Conservation (phyloP, 495 filamentous ascomycete genomes). For the Xylaria palmicola region DNA sequence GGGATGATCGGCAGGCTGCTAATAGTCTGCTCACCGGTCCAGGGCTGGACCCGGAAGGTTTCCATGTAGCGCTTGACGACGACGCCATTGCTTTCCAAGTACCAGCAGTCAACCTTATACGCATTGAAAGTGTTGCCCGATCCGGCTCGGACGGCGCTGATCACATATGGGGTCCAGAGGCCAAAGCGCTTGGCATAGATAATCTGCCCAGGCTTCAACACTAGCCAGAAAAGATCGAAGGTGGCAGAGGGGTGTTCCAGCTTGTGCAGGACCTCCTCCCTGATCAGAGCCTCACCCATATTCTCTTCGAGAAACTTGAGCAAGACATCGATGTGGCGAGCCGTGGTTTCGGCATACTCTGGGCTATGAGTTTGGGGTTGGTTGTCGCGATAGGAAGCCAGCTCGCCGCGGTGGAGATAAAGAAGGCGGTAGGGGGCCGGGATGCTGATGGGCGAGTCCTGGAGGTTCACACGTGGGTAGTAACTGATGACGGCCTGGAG, state of each 20-base stretch:
- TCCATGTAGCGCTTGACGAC: constrained; percentile 26
- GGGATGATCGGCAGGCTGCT: constrained; percentile 27
- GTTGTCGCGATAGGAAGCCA: constrained; percentile 28
- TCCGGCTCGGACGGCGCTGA: constrained; percentile 19
- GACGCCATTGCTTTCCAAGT: constrained; percentile 19
- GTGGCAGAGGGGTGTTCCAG: constrained; percentile 26
- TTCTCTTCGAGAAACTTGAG: constrained; percentile 26
- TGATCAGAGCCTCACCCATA: constrained; percentile 21
- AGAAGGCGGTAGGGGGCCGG: constrained; percentile 31
- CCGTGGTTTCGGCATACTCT: constrained; percentile 26
- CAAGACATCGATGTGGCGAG: constrained; percentile 32
- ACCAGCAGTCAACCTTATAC: constrained; percentile 29
- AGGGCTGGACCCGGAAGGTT: constrained; percentile 20
- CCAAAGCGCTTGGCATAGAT: constrained; percentile 28
- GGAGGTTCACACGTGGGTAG: constrained; percentile 24
- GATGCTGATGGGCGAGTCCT: constrained; percentile 19
- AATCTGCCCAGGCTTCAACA: constrained; percentile 35
- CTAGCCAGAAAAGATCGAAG: constrained; percentile 34
- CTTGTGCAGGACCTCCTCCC: constrained; percentile 21
- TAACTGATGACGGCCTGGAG: constrained; percentile 32
- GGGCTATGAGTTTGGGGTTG: constrained; percentile 28
- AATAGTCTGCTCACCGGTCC: constrained; percentile 30
- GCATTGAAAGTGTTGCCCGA: background rate
- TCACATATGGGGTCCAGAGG: constrained; percentile 23
- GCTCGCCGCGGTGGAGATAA: constrained; percentile 29